Evolutionary conservation across 768 basidiomycete species (phyloP).

Genomic region (Imleria badia): DNA sequence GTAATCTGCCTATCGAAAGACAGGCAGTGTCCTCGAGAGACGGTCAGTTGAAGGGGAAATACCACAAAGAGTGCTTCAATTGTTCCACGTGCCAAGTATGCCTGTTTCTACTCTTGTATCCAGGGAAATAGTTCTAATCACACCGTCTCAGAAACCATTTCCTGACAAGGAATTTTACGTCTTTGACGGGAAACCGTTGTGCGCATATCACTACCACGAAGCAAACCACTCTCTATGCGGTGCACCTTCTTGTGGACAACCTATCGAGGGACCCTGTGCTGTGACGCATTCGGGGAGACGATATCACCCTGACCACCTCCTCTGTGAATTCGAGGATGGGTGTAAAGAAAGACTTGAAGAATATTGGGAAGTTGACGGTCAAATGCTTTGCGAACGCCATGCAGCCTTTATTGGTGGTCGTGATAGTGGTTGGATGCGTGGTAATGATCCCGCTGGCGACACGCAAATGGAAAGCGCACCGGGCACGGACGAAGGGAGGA

Average conservation of each 20-base stretch:
- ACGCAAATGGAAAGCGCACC: constrained; percentile 10
- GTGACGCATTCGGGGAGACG: constrained; percentile 77
- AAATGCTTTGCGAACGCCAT: constrained; percentile 87
- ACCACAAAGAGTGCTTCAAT: constrained; percentile 89
- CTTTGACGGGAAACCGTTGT: constrained; percentile 85
- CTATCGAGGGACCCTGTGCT: constrained; percentile 93
- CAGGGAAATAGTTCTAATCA: constrained; percentile 1
- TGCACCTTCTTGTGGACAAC: constrained; percentile 73
- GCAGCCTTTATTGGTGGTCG: constrained; percentile 38
- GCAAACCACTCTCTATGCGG: constrained; percentile 88
- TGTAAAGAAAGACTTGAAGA: constrained; percentile 66
- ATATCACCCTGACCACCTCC: constrained; percentile 87
- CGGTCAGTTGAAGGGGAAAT: constrained; percentile 94
- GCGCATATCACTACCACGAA: constrained; percentile 92
- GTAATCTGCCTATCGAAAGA: constrained; percentile 83
- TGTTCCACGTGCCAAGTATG: constrained; percentile 77
- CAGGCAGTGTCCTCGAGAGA: constrained; percentile 89
- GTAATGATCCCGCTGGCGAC: constrained; percentile 8
- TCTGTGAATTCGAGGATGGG: constrained; percentile 66
- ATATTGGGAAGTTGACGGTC: constrained; percentile 87
- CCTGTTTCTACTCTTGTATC: constrained; percentile 17
- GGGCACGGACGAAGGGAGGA: constrained; percentile 43
- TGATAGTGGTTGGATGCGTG: constrained; percentile 22
- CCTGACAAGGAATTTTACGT: constrained; percentile 93
- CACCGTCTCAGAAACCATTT: constrained; percentile 67